Evolutionary conservation across 1,284 basidiomycete species (phyloP).

Genomic region (Marasmius tenuissimus): DNA sequence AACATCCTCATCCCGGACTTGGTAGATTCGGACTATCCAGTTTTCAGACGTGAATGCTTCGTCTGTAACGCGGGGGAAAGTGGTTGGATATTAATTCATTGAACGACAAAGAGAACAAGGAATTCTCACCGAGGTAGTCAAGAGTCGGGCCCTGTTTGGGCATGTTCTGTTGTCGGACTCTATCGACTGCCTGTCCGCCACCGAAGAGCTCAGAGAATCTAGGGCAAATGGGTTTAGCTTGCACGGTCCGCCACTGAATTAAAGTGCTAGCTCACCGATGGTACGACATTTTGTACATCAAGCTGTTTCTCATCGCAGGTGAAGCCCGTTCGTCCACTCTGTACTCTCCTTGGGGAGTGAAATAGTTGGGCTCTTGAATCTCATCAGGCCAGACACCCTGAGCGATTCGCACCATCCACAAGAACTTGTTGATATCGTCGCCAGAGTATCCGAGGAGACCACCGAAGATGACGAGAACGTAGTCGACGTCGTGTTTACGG

Average conservation of each 20-base stretch:
- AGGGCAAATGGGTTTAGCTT: conserved; percentile 16
- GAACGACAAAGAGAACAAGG: conserved; percentile 9
- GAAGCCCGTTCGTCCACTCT: conserved; percentile 88
- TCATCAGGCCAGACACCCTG: conserved; percentile 99
- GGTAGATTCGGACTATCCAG: conserved; percentile 96
- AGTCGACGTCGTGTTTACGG: conserved; percentile 97
- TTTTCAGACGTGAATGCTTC: conserved; percentile 98
- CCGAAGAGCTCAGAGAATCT: conserved; percentile 90
- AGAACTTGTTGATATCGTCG: conserved; percentile 99
- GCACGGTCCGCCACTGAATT: neutral
- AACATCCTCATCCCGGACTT: conserved; percentile 93
- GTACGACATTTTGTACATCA: conserved; percentile 99
- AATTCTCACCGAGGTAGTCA: conserved; percentile 76
- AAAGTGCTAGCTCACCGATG: conserved; percentile 62
- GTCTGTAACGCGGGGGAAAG: conserved; percentile 44
- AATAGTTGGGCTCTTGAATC: conserved; percentile 93
- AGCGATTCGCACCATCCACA: conserved; percentile 98
- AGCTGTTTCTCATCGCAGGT: conserved; percentile 89
- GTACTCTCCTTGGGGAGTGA: conserved; percentile 94
- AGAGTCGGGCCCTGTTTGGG: conserved; percentile 79
- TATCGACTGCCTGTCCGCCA: conserved; percentile 69
- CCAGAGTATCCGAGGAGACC: conserved; percentile 96
- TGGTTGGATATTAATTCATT: conserved; percentile 6
- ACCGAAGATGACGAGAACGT: conserved; percentile 97
- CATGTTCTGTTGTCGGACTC: conserved; percentile 82